Evolutionary conservation across 176 grass and related monocot species (phyloP).

Genomic region (Rhynchospora breviuscula): DNA sequence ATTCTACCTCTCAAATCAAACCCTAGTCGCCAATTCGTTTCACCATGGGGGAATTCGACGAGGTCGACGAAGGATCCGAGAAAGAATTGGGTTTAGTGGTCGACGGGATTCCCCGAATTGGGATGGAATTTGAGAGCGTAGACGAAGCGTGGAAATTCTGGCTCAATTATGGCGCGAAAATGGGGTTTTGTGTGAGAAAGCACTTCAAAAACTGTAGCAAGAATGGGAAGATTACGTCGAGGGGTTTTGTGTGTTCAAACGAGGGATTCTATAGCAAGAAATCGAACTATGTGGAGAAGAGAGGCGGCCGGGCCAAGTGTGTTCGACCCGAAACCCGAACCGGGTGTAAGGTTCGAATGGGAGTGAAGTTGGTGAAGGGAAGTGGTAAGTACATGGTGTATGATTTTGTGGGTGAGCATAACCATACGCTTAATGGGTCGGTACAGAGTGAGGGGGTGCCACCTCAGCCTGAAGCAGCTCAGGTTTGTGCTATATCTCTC

Average conservation of each 20-base stretch:
- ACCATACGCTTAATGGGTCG: conserved; percentile 19
- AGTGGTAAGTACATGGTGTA: conserved; percentile 19
- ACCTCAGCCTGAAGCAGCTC: conserved; percentile 2
- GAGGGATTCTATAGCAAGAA: conserved; percentile 19
- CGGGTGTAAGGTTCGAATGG: conserved; percentile 25
- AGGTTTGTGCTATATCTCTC: not conserved
- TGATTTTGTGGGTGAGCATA: conserved; percentile 29
- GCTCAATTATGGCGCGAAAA: conserved; percentile 21
- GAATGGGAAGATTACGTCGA: conserved; percentile 23
- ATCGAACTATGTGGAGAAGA: not conserved
- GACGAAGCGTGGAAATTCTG: conserved; percentile 34
- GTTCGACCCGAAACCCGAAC: conserved; percentile 21
- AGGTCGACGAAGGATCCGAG: conserved; percentile 8
- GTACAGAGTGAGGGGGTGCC: not conserved
- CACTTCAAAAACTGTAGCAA: conserved; percentile 25
- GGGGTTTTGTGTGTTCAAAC: conserved; percentile 29
- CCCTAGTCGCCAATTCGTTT: not conserved
- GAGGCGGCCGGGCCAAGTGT: not conserved
- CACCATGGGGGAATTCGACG: conserved; percentile 9
- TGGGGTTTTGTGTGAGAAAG: conserved; percentile 26
- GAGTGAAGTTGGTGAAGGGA: conserved; percentile 17
- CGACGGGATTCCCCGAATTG: conserved; percentile 23
- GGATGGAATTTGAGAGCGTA: conserved; percentile 19
- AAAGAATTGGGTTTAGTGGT: not conserved
- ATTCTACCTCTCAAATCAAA: conserved; percentile 3